Percentiles rank a stretch among this genome's conserved stretches.
Evolutionary conservation across 768 basidiomycete genomes (phyloP).

Genomic region (Boletus sp.): DNA sequence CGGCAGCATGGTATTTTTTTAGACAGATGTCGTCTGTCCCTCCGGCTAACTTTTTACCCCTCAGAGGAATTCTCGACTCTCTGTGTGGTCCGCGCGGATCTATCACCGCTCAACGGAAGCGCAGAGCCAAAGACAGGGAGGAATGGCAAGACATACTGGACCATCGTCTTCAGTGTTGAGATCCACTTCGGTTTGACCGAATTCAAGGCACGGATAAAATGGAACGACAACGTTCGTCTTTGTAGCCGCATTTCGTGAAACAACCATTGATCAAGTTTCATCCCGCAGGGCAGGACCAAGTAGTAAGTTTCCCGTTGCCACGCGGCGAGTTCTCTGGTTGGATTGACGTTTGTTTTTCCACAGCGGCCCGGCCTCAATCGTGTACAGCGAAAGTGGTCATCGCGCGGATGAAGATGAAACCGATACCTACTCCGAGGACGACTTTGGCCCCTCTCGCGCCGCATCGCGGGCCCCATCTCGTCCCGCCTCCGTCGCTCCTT

Average conservation of each 20-base stretch:
- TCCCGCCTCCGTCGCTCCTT: constrained; percentile 46
- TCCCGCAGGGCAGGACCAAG: constrained; percentile 57
- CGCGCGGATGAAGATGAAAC: constrained; percentile 71
- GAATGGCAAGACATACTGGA: constrained; percentile 74
- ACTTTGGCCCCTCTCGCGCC: constrained; percentile 35
- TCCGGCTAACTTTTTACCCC: constrained; percentile 1
- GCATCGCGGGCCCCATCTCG: constrained; percentile 38
- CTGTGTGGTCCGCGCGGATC: constrained; percentile 73
- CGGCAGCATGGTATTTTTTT: constrained; percentile 40
- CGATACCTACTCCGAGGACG: constrained; percentile 64
- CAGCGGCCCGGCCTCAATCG: constrained; percentile 76
- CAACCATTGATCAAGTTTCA: neutral
- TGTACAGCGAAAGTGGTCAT: constrained; percentile 78
- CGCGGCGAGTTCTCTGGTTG: neutral
- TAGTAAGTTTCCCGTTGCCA: constrained; percentile 49
- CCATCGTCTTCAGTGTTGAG: constrained; percentile 79
- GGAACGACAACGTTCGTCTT: constrained; percentile 67
- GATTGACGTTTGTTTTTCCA: neutral
- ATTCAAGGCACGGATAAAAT: constrained; percentile 79
- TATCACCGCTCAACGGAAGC: constrained; percentile 68
- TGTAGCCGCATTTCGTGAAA: neutral
- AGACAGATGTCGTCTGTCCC: neutral
- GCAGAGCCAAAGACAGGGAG: constrained; percentile 64
- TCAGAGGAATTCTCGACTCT: constrained; percentile 71
- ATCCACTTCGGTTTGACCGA: constrained; percentile 82